phyloP scores from a whole-genome alignment of 1,284 basidiomycete genomes.

The Cryptococcus sp. region DNA sequence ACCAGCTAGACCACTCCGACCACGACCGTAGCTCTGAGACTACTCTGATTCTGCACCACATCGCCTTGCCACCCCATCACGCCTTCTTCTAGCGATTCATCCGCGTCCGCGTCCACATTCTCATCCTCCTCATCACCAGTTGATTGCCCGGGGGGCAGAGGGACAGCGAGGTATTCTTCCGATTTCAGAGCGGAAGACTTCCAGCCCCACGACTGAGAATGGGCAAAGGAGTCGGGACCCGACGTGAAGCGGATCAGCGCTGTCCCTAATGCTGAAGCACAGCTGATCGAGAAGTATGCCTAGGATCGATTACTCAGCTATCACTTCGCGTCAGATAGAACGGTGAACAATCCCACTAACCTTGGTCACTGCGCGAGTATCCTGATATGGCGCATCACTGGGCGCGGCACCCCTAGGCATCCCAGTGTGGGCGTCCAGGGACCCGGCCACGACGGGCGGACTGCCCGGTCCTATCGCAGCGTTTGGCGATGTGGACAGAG shows the following conservation, averaged over 20 bases:
- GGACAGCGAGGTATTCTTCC: conserved; percentile 49
- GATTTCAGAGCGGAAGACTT: conserved; percentile 52
- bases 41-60: conserved; percentile 27
- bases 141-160: conserved; percentile 56
- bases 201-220: conserved; percentile 62
- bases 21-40: conserved; percentile 44
- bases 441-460: background rate
- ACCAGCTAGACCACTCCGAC: conserved; percentile 32
- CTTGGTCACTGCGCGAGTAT: conserved; percentile 51
- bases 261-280: conserved; percentile 76
- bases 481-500: conserved; percentile 18
- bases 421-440: background rate
- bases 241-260: conserved; percentile 78
- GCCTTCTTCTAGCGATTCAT: conserved; percentile 62
- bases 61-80: conserved; percentile 54
- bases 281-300: conserved; percentile 78
- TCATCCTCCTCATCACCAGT: conserved; percentile 56
- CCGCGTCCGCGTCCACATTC: conserved; percentile 28
- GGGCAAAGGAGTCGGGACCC: conserved; percentile 79
- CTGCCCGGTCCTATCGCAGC: background rate
- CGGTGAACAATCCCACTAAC: conserved; percentile 19
- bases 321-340: background rate
- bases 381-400: conserved; percentile 47
- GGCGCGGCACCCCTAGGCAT: background rate
- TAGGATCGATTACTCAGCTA: conserved; percentile 12